A percentile compares a stretch with the other conserved stretches of the same genome.
These are phyloP conservation scores for Septoria linicola DNA, from an alignment of 2,329 filamentous ascomycete species.

Conservation along the genomic window DNA sequence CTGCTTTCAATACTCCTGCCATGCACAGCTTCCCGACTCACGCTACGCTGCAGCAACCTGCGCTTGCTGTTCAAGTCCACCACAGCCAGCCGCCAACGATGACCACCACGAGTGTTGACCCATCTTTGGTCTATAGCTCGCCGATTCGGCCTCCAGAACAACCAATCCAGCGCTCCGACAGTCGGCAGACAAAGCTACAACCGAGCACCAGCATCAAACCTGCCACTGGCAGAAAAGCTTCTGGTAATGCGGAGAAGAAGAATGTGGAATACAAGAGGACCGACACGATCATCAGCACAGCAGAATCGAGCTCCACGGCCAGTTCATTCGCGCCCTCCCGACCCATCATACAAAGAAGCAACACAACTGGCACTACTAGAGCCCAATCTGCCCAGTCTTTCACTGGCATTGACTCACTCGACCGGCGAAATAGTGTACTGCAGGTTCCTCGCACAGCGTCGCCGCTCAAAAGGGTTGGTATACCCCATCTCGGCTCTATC, in stretches of 20 bases:
- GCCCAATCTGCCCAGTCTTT: slow-evolving; percentile 28
- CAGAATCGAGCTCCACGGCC: slow-evolving; percentile 35
- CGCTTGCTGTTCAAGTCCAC: slow-evolving; percentile 28
- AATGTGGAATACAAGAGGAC: slow-evolving; percentile 40
- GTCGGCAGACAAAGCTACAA: slow-evolving; percentile 36
- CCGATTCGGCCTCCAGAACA: slow-evolving; percentile 27
- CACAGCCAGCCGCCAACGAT: slow-evolving; percentile 23
- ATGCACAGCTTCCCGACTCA: slow-evolving; percentile 36
- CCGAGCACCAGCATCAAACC: slow-evolving; percentile 11
- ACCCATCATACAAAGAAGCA: slow-evolving; percentile 45
- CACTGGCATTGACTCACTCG: slow-evolving; percentile 31
- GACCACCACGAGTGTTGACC: slow-evolving; percentile 47
- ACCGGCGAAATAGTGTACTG: slow-evolving; percentile 32
- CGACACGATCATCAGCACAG: slow-evolving; percentile 43
- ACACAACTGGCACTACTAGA: slow-evolving; percentile 43
- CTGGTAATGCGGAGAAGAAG: slow-evolving; percentile 27
- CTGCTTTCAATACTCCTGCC: slow-evolving; percentile 34
- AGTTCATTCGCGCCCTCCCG: slow-evolving; percentile 18
- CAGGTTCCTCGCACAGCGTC: slow-evolving; percentile 47
- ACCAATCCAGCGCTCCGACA: neutral
- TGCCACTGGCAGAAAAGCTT: slow-evolving; percentile 30
- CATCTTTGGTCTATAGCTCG: slow-evolving; percentile 45
- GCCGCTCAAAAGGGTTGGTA: slow-evolving; percentile 48
- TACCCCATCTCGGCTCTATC: slow-evolving; percentile 45
- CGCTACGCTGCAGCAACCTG: slow-evolving; percentile 25